Evolutionary conservation across 352 stramenopile genomes (phyloP), one percentile per base, ranked within the genome.

Genomic region (Globisporangium emineosum): DNA sequence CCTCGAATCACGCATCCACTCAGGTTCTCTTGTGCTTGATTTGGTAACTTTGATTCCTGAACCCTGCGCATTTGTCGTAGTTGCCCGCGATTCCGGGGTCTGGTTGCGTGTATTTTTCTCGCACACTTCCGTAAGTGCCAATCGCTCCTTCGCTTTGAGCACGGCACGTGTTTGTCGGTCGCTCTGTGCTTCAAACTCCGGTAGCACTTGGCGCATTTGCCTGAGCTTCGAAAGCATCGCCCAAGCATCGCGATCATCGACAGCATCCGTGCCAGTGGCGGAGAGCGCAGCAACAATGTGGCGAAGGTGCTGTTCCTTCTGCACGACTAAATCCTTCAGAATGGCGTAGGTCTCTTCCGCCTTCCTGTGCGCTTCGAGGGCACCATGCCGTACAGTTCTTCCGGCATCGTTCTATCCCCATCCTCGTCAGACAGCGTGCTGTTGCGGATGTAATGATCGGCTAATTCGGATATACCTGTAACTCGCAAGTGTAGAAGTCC

Each of bases 341-440:
- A 86, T 70, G 5, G 52, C 30, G 15, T 66, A 57, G 2, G 77
- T 77, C 32, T 35, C 29, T 5, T 77, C 17, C 0, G 75, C 70
- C 30, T 79, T 79, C 19, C 70, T 50, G 17, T 73, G 37, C 12
- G 60, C 64, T 0, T 72, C 59, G 5, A 50, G 8, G 1, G 64
- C 64, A 17, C 51, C 72, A 79, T 78, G 21, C 67, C 61, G 29
- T 86, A 86, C 15, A 86, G 56, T 30, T 86, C 74, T 60, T 86
- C 72, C 1, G 72, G 67, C n/a, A n/a, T n/a, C n/a, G n/a, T n/a
- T n/a, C n/a, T n/a, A 2, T 68, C 55, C 17, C 56, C 37, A 1
- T 67, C 66, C 29, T 67, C 64, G 59, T 82, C 76, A 47, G 82
- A 82, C 6, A 61, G 49, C 37, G 62, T 30, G 52, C 77, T 61